Evolutionary conservation across 83 land plant genomes (phyloP).

Genomic region (Larix sibirica): DNA sequence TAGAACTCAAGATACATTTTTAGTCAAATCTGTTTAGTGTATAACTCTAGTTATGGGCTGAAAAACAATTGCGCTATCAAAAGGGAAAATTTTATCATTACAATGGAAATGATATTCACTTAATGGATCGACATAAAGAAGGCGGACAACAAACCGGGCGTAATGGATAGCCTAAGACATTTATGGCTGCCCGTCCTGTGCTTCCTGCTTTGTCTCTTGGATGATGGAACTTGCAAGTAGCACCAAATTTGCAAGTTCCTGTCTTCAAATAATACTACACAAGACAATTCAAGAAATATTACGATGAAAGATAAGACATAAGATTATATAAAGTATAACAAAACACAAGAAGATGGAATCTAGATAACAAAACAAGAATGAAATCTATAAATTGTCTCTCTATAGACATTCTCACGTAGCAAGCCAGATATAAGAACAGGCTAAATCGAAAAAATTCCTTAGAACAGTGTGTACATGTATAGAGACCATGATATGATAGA

Average conservation of each 20-base stretch:
- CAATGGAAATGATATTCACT: background rate
- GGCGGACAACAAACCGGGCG: slow-evolving; percentile 59
- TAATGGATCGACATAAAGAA: slow-evolving; percentile 6
- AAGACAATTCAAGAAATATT: slow-evolving; percentile 8
- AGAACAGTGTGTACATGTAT: background rate
- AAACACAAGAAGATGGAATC: background rate
- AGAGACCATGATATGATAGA: background rate
- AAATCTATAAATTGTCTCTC: background rate
- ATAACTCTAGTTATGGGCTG: background rate
- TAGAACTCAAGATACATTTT: background rate
- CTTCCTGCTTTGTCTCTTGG: slow-evolving; percentile 82
- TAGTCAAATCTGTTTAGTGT: background rate
- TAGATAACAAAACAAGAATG: background rate
- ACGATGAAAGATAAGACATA: background rate
- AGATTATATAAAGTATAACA: background rate
- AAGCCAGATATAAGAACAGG: background rate
- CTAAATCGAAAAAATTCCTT: background rate
- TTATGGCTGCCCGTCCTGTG: slow-evolving; percentile 63
- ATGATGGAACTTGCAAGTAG: slow-evolving; percentile 89
- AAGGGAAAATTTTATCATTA: background rate
- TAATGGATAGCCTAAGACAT: slow-evolving; percentile 81
- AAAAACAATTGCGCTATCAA: background rate
- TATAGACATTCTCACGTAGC: background rate
- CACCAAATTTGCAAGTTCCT: slow-evolving; percentile 93
- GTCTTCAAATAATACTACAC: slow-evolving; percentile 86